Evolutionary conservation across 192 early-diverging fungal species (phyloP).

Genomic region (Pilobolus umbonatus): DNA sequence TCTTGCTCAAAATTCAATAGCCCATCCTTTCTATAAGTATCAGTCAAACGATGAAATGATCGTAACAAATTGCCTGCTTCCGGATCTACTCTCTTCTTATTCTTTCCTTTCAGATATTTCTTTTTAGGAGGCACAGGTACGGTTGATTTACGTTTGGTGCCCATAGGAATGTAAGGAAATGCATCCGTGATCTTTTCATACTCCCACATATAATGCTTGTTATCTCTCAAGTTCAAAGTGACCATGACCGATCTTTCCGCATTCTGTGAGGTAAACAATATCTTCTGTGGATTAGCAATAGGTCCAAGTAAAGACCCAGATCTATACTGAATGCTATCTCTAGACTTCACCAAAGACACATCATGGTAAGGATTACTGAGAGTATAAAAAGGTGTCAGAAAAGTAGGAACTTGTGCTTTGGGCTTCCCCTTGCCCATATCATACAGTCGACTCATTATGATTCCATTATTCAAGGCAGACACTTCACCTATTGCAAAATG

Average conservation of each 20-base stretch:
- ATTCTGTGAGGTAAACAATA: not conserved
- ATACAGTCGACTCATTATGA: slow-evolving; percentile 1
- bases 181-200: not conserved
- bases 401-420: not conserved
- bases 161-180: no score
- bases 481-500: slow-evolving; percentile 4
- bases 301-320: not conserved
- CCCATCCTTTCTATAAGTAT: not conserved
- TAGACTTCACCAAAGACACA: not conserved
- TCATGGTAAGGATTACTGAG: not conserved
- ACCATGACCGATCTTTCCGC: slow-evolving; percentile 1
- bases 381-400: not conserved
- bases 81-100: not conserved
- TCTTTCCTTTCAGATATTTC: not conserved
- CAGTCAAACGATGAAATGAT: not conserved
- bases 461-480: not conserved
- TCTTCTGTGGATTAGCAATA: not conserved
- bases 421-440: not conserved
- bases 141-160: no score
- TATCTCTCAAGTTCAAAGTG: slow-evolving; percentile 1
- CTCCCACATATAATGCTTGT: slow-evolving; percentile 11
- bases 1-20: not conserved
- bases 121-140: not conserved
- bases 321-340: not conserved
- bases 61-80: not conserved